phyloP scores from a whole-genome alignment of 2,329 filamentous ascomycete genomes.

The Alternaria angustiovoidea region DNA sequence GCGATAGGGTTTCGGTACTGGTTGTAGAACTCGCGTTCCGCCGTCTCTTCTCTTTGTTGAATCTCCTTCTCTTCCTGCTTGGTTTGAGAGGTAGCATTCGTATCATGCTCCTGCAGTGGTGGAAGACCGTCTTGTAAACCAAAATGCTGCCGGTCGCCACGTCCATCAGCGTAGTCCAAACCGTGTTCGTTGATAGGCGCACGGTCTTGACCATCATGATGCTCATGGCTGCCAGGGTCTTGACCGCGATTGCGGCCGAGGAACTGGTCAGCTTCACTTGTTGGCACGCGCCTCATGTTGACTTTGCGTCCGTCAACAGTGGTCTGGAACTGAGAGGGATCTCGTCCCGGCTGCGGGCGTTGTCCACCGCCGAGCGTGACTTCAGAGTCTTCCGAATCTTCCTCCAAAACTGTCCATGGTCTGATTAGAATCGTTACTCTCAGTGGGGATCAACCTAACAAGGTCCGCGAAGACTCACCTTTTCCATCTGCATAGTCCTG shows the following conservation, averaged over 20 bases:
- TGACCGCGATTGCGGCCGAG: slow-evolving; percentile 1
- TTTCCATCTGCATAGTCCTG: slow-evolving; percentile 25
- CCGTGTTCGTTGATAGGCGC: slow-evolving; percentile 37
- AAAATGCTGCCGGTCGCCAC: slow-evolving; percentile 37
- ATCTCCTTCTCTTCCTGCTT: slow-evolving; percentile 50
- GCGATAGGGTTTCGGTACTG: slow-evolving; percentile 62
- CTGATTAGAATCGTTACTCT: slow-evolving; percentile 4
- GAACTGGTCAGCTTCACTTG: slow-evolving; percentile 18
- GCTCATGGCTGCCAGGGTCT: background rate
- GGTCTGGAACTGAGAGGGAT: slow-evolving; percentile 21
- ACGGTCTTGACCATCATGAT: slow-evolving; percentile 22
- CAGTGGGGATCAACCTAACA: background rate
- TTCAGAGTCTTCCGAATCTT: slow-evolving; percentile 27
- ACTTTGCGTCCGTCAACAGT: slow-evolving; percentile 22
- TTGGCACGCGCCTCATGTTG: slow-evolving; percentile 22
- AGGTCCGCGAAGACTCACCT: slow-evolving; percentile 18
- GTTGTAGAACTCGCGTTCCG: slow-evolving; percentile 56
- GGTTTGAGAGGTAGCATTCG: slow-evolving; percentile 36
- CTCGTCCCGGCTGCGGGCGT: background rate
- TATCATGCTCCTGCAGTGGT: slow-evolving; percentile 42
- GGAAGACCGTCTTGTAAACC: slow-evolving; percentile 57
- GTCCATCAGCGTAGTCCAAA: slow-evolving; percentile 20
- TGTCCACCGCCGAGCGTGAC: slow-evolving; percentile 5
- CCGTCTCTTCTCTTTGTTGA: slow-evolving; percentile 53
- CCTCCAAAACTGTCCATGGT: slow-evolving; percentile 12